Evolutionary conservation across 495 filamentous ascomycete genomes (phyloP), one percentile per base, ranked within the genome.

Genomic region (Daldinia decipiens): DNA sequence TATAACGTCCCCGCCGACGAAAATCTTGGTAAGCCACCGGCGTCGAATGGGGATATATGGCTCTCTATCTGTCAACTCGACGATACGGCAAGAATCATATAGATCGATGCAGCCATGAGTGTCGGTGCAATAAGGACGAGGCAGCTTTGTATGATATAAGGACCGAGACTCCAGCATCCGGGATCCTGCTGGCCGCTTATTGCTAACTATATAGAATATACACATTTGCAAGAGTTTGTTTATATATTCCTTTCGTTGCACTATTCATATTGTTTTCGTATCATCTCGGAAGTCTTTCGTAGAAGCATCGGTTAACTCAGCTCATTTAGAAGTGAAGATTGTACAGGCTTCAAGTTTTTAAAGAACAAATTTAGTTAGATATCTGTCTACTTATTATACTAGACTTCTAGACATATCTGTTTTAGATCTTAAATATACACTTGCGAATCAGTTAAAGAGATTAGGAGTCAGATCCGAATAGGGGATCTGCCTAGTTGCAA

Each of bases 81-180:
- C 21, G 19, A 47, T 47, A 9, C 43, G 43, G 2, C 43, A 9
- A 47, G 43, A 21, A 47, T 47, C 43, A 47, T 47, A 19, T 47
- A 47, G 17, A 47, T 47, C 43, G 43, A 47, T 19, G 43, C 43
- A 3, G 43, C 43, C 43, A 47, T 47, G 43, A 47, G 15, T 11
- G 43, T 47, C 43, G 43, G 43, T 47, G 17, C 43, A 9, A 47
- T 47, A 21, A 47, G 43, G 12, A 47, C 24, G 43, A 47, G 43
- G 8, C n/a, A 19, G 43, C 17, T 47, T 21, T 47, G 43, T 47
- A 47, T 19, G 43, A 47, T 47, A 17, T 21, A 47, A 19, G 43
- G 43, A 13, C 43, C 19, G 17, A 47, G 43, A 1, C n/a, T 19
- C 43, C 43, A 47, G 43, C 43, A 47, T 47, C 43, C 43, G 43